phyloP scores from a whole-genome alignment of 2,329 filamentous ascomycete genomes.

The Epichloe amarillans region DNA sequence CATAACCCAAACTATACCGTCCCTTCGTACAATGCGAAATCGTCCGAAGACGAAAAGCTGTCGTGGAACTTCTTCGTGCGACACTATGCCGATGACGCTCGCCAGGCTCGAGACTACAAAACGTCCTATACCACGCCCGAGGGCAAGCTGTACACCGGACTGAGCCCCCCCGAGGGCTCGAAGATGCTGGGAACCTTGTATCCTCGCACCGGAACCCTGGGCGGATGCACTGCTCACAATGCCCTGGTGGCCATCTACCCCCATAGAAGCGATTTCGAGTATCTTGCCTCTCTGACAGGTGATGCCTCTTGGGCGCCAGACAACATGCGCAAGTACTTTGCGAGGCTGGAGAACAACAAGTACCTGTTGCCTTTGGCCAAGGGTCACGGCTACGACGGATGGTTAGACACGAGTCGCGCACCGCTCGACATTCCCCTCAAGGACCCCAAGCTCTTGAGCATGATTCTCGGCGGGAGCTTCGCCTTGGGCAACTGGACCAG shows the following conservation, averaged over 20 bases:
- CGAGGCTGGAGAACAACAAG: conserved; percentile 40
- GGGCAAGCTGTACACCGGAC: conserved; percentile 33
- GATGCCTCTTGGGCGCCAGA: conserved; percentile 43
- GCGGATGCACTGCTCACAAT: conserved; percentile 45
- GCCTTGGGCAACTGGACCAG: conserved; percentile 18
- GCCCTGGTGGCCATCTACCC: conserved; percentile 46
- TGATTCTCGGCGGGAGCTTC: conserved; percentile 12
- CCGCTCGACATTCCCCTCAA: conserved; percentile 35
- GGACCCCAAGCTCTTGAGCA: conserved; percentile 36
- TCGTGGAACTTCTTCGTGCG: conserved; percentile 52
- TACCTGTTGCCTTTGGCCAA: conserved; percentile 22
- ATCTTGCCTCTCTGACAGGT: conserved; percentile 43
- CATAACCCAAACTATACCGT: conserved; percentile 34
- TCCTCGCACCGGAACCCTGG: conserved; percentile 32
- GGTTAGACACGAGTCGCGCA: conserved; percentile 38
- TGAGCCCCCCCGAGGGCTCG: conserved; percentile 25
- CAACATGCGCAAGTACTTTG: conserved; percentile 48
- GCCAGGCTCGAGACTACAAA: conserved; percentile 44
- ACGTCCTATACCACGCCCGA: conserved; percentile 40
- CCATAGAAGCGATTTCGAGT: conserved; percentile 44
- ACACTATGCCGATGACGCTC: conserved; percentile 41
- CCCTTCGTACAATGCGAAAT: conserved; percentile 27
- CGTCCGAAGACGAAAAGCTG: conserved; percentile 41
- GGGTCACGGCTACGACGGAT: conserved; percentile 45
- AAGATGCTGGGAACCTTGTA: conserved; percentile 31